Percentiles rank a stretch among this genome's conserved stretches.
These are phyloP conservation scores for Fusarium goolgardi DNA, from an alignment of 2,329 filamentous ascomycete genomes.

Conservation along the genomic window DNA sequence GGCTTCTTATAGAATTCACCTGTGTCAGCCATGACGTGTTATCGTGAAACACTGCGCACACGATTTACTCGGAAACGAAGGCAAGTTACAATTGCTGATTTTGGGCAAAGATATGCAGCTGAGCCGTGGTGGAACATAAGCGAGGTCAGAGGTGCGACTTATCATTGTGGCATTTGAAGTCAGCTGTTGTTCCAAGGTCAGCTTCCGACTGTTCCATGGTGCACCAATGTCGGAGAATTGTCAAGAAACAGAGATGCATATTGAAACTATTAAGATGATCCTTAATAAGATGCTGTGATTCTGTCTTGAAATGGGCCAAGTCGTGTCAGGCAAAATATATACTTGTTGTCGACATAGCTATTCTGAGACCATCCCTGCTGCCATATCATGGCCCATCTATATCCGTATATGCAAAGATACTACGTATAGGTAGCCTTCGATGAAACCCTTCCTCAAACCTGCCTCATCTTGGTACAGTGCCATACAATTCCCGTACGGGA, in stretches of 20 bases:
- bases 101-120: neutral
- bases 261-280: neutral
- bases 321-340: neutral
- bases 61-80: neutral
- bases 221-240: neutral
- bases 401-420: neutral
- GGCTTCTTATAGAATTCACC: constrained; percentile 17
- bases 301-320: neutral
- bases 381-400: neutral
- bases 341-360: neutral
- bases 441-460: neutral
- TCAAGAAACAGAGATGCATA: neutral
- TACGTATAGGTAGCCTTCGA: neutral
- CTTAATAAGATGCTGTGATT: neutral
- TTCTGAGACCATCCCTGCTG: neutral
- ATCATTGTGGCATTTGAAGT: neutral
- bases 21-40: constrained; percentile 3
- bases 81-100: neutral
- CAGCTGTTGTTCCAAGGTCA: neutral
- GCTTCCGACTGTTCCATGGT: neutral
- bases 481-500: neutral
- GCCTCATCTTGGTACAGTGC: neutral
- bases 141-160: neutral
- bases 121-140: neutral
- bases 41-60: neutral